Base-by-base conservation (phyloP, 345 rosid genomes). In the Sonneratia caseolaris region DNA sequence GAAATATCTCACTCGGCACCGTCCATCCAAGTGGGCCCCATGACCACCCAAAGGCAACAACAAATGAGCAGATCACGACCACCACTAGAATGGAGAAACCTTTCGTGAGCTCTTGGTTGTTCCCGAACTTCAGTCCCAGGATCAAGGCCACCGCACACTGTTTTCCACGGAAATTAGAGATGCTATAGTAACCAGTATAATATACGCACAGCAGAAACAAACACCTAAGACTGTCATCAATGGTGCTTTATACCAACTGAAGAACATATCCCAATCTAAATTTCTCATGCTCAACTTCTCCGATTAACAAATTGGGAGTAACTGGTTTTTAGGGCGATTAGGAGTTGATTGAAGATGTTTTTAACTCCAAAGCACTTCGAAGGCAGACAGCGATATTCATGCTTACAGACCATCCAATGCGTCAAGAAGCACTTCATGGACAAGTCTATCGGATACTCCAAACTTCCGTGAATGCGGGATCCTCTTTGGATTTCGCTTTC, bases 11-110 rank as follows among this genome's bases (percentile, higher is more conserved):
- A 37, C 99, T 92, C 1, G 99, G 97, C 55, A 95, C 81, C 0
- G 97, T 92, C 97, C 97, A 95, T 0, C 99, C 99, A 0, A 95
- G 82, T 1, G 96, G 96, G 27, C 99, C 99, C 97, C 99, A 95
- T 22, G 99, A 95, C 92, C 93, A 95, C 70, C 97, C 99, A 13
- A 95, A 95, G 0, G 97, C 97, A 11, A 86, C n/a, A 5, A 92
- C 99, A 75, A 95, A 95, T 8, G 90, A 83, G 78, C 99, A 92
- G 4, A 91, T 76, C 78, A 92, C 84, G 3, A 75, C 72, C 48
- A 95, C 97, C n/a, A 95, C 91, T 49, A 87, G 35, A 9, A 82
- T 73, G 10, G 96, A 89, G 82, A 81, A 87, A 5, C 83, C 84
- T 81, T 87, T 87, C 14, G 99, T 81, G 43, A 95, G 82, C 7